Evolutionary conservation across 305 asterid genomes (phyloP).

Genomic region (Fraxinus baroniana): DNA sequence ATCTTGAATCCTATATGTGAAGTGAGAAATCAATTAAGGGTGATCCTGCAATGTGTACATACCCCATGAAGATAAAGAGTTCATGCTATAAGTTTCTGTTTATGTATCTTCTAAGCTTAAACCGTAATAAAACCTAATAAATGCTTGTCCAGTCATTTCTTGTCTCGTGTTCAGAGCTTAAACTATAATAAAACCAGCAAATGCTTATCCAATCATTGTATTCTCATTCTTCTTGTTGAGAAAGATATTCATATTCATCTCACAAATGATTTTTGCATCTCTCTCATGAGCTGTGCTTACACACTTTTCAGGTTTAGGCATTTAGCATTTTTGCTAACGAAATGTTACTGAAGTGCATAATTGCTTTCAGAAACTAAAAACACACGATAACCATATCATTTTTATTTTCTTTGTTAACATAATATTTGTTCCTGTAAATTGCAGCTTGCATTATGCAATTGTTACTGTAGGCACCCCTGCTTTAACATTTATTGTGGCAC

Average conservation of each 20-base stretch:
- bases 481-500: conserved; percentile 73
- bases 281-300: too few relatives aligned
- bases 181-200: neutral
- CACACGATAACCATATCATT: neutral
- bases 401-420: neutral
- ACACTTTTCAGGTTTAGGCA: neutral
- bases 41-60: neutral
- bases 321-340: neutral
- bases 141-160: neutral
- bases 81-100: neutral
- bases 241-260: too few relatives aligned
- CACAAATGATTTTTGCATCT: too few relatives aligned
- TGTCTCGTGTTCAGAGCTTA: neutral
- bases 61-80: neutral
- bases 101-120: neutral
- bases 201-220: neutral
- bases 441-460: conserved; percentile 86
- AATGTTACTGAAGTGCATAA: neutral
- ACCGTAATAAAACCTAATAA: neutral
- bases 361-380: neutral
- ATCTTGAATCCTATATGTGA: neutral
- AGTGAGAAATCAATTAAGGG: neutral
- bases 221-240: neutral
- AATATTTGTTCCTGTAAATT: conserved; percentile 13
- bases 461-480: conserved; percentile 79